These are phyloP conservation scores for Phytophthora pisi DNA, from an alignment of 352 stramenopile genomes.

Conservation along the genomic window DNA sequence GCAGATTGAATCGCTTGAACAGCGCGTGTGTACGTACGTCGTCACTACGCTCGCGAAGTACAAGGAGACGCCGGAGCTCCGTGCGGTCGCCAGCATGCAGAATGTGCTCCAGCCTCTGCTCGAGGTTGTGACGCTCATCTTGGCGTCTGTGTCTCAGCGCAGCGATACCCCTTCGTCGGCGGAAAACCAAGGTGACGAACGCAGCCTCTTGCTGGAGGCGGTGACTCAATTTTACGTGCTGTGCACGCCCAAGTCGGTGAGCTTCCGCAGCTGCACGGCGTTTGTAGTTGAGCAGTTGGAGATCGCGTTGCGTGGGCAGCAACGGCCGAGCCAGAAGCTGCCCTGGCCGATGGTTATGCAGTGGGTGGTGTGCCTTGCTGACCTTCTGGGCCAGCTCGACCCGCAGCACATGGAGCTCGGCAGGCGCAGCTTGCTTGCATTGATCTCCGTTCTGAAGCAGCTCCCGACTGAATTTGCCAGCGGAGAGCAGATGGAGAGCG, in stretches of 20 bases:
- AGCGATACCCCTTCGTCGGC: neutral
- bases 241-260: constrained; percentile 71
- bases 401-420: constrained; percentile 63
- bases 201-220: constrained; percentile 51
- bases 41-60: constrained; percentile 68
- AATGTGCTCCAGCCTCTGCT: constrained; percentile 65
- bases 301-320: constrained; percentile 41
- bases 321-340: constrained; percentile 29
- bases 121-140: constrained; percentile 61
- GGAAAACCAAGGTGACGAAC: constrained; percentile 21
- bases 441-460: constrained; percentile 83
- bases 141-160: constrained; percentile 28
- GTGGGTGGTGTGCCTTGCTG: constrained; percentile 74
- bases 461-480: constrained; percentile 57
- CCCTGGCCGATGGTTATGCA: constrained; percentile 70
- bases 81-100: constrained; percentile 62
- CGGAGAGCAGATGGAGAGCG: constrained; percentile 53
- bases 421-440: constrained; percentile 60
- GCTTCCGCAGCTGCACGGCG: constrained; percentile 74
- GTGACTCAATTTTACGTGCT: constrained; percentile 74
- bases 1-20: constrained; percentile 38
- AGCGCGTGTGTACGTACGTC: constrained; percentile 59
- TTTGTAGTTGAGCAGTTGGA: constrained; percentile 74
- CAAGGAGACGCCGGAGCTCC: constrained; percentile 61
- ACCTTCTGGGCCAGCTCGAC: constrained; percentile 66